Percentiles rank a stretch among this genome's conserved stretches.
Evolutionary conservation across 163 green algal genomes (phyloP).

Genomic region (Scenedesmus sp.): DNA sequence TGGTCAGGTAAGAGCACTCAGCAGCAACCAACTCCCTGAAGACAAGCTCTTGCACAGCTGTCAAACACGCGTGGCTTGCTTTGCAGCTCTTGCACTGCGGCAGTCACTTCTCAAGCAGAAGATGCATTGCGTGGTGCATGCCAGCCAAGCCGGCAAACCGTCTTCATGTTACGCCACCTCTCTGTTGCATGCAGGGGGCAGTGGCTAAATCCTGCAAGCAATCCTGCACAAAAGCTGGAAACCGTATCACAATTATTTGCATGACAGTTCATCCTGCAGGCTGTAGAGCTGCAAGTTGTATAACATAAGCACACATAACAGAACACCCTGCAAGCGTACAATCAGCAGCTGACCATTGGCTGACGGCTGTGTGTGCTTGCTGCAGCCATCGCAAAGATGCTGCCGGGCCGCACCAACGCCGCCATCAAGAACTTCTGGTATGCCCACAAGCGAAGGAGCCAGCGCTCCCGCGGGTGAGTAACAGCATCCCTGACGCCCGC

Average conservation of each 20-base stretch:
- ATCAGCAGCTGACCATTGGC: not conserved
- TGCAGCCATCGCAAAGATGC: conserved; percentile 52
- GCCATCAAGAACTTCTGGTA: conserved; percentile 59
- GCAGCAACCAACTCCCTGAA: not conserved
- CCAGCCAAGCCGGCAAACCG: no score
- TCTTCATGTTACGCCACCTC: no score
- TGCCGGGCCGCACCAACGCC: conserved; percentile 55
- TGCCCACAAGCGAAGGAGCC: conserved; percentile 29
- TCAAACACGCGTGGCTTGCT: not conserved
- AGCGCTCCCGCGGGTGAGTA: conserved; percentile 1
- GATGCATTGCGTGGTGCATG: no score
- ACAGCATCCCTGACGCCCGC: no score
- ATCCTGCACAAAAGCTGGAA: not conserved
- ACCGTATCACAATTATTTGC: no score
- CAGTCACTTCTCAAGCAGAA: no score
- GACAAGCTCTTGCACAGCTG: not conserved
- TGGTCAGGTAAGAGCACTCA: conserved; percentile 37
- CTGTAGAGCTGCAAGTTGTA: no score
- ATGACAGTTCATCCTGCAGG: no score
- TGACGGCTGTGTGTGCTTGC: not conserved
- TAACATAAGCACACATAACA: no score
- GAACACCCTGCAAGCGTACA: not conserved
- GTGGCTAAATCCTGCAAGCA: not conserved
- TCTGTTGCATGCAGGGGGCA: no score
- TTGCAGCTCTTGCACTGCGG: not conserved